Conservation (phyloP, 2,329 filamentous ascomycete species). For the Alternaria ventricosa region DNA sequence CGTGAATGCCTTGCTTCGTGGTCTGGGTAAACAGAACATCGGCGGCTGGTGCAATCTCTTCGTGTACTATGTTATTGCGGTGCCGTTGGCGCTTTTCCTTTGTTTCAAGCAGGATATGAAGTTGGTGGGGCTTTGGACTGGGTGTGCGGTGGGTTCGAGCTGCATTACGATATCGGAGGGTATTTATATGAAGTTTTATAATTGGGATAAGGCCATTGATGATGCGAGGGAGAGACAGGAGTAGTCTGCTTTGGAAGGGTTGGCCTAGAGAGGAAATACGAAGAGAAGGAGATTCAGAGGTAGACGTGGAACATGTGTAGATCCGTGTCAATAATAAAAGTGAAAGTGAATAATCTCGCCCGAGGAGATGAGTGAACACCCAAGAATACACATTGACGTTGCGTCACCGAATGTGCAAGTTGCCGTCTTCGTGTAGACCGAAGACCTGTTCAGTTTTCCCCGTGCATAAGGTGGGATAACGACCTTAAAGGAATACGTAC, state of each 20-base stretch:
- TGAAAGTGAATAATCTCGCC: not conserved
- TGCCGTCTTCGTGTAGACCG: not conserved
- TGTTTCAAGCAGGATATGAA: conserved; percentile 46
- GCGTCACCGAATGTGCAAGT: not conserved
- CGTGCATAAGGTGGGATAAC: not conserved
- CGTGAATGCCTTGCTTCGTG: conserved; percentile 47
- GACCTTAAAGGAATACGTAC: not conserved
- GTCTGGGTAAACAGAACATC: conserved; percentile 48
- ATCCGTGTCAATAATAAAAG: not conserved
- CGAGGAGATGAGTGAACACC: not conserved
- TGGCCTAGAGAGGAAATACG: not conserved
- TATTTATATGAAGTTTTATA: conserved; percentile 36
- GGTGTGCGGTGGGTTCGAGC: conserved; percentile 41
- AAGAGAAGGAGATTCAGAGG: not conserved
- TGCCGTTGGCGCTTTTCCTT: conserved; percentile 46
- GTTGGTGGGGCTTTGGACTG: conserved; percentile 47
- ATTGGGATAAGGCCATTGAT: conserved; percentile 42
- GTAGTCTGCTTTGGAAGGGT: not conserved
- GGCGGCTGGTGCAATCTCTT: conserved; percentile 49
- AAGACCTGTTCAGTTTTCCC: not conserved
- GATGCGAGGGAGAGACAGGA: conserved; percentile 40
- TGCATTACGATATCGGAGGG: conserved; percentile 46
- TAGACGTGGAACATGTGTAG: not conserved
- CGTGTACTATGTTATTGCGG: conserved; percentile 49
- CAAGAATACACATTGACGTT: not conserved